These are phyloP conservation scores for Sicyos edulis DNA, from an alignment of 306 rosid genomes.

Conservation along the genomic window DNA sequence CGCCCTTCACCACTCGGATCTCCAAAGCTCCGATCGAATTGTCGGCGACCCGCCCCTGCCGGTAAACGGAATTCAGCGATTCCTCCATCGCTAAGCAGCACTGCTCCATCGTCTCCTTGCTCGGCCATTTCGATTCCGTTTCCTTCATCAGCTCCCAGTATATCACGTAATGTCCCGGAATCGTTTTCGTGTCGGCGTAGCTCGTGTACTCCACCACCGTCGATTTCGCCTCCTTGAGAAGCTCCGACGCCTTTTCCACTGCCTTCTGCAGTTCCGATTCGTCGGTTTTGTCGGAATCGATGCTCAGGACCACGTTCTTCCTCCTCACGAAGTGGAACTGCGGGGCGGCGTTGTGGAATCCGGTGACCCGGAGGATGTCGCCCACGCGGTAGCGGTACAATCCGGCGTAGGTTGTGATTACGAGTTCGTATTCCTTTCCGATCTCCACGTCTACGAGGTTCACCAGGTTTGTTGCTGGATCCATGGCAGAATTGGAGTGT, in stretches of 20 bases:
- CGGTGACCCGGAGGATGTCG: conserved; percentile 54
- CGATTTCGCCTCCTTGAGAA: conserved; percentile 23
- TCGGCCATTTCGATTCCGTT: conserved; percentile 21
- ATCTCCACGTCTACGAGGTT: conserved; percentile 38
- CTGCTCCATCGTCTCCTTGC: conserved; percentile 23
- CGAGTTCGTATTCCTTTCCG: conserved; percentile 53
- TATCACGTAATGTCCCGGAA: conserved; percentile 55
- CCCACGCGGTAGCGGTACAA: conserved; percentile 50
- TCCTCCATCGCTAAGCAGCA: conserved; percentile 57
- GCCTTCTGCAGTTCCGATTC: conserved; percentile 52
- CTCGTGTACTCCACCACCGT: conserved; percentile 61
- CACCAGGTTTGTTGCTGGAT: conserved; percentile 25
- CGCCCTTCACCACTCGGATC: conserved; percentile 41
- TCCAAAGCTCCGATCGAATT: conserved; percentile 48
- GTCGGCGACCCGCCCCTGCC: conserved; percentile 50
- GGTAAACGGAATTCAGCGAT: conserved; percentile 43
- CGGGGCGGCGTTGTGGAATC: conserved; percentile 61
- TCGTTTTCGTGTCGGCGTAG: conserved; percentile 43
- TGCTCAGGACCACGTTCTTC: conserved; percentile 48
- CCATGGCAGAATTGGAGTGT: conserved; percentile 16
- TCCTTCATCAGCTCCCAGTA: conserved; percentile 53
- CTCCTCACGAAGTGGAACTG: conserved; percentile 55
- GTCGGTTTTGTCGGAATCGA: conserved; percentile 57
- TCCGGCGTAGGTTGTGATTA: conserved; percentile 49
- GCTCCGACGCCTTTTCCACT: conserved; percentile 37